Percentiles rank a stretch among this genome's conserved stretches.
Evolutionary conservation across 177 flowering plant genomes (phyloP).

Genomic region (Vitis hybrid): DNA sequence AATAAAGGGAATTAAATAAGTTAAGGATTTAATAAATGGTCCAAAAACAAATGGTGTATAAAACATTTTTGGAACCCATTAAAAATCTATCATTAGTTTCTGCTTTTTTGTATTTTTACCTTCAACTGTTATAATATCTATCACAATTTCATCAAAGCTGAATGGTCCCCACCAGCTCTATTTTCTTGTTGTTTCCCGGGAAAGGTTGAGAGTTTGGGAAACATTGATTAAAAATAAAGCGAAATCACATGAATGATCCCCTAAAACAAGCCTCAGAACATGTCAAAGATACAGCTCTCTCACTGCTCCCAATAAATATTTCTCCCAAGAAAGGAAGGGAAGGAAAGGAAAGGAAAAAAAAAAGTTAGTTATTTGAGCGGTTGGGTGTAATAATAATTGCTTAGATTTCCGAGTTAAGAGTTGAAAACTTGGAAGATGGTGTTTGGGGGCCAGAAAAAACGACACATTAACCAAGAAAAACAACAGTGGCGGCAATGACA

Average conservation of each 20-base stretch:
- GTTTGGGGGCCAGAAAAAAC: conserved; percentile 12
- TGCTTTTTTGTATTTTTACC: no score
- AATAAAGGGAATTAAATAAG: no score
- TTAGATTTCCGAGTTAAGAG: conserved; percentile 9
- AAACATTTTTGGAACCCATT: no score
- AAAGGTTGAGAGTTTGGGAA: no score
- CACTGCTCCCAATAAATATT: not conserved
- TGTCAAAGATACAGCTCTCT: not conserved
- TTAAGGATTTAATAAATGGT: no score
- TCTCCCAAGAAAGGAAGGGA: not conserved
- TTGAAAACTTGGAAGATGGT: conserved; percentile 8
- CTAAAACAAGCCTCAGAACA: not conserved
- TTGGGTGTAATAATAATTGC: conserved; percentile 10
- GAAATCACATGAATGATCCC: not conserved
- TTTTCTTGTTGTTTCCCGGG: no score
- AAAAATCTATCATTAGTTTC: no score
- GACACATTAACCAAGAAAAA: conserved; percentile 9
- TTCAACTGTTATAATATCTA: no score
- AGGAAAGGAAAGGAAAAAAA: not conserved
- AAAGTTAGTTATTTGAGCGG: not conserved
- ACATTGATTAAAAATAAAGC: not conserved
- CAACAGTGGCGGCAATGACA: conserved; percentile 1
- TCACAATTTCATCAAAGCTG: no score
- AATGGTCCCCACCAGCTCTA: no score
- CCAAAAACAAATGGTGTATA: no score